These are phyloP conservation scores for Albophoma yamanashiensis DNA, from an alignment of 2,329 filamentous ascomycete genomes.

Conservation along the genomic window DNA sequence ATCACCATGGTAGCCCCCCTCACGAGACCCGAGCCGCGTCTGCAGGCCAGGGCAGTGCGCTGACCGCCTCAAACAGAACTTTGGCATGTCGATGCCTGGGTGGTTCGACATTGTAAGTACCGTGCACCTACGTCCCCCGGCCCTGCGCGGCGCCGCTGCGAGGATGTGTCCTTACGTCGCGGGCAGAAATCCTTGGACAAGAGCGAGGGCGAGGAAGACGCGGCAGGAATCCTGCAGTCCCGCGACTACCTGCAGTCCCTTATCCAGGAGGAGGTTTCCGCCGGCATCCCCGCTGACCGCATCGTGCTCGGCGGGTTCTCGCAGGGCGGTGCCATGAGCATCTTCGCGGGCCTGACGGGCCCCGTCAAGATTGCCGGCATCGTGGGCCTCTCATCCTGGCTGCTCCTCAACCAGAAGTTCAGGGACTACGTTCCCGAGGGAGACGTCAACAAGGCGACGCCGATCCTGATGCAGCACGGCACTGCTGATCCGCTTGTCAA, in stretches of 20 bases:
- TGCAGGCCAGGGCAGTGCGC: not conserved
- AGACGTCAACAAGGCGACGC: slow-evolving; percentile 54
- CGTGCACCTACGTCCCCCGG: not conserved
- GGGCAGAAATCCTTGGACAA: slow-evolving; percentile 20
- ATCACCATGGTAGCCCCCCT: slow-evolving; percentile 51
- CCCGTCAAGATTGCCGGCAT: slow-evolving; percentile 68
- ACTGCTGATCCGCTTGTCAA: slow-evolving; percentile 63
- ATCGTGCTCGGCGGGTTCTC: slow-evolving; percentile 79
- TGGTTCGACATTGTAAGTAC: slow-evolving; percentile 69
- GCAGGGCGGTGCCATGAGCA: slow-evolving; percentile 74
- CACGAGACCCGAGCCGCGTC: not conserved
- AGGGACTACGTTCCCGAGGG: slow-evolving; percentile 22
- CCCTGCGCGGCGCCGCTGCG: not conserved
- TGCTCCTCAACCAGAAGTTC: slow-evolving; percentile 49
- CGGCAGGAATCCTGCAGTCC: slow-evolving; percentile 48
- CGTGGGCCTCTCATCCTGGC: slow-evolving; percentile 71
- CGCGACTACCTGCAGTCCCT: slow-evolving; percentile 65
- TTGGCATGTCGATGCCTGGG: slow-evolving; percentile 71
- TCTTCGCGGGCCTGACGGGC: slow-evolving; percentile 67
- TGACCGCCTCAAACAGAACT: slow-evolving; percentile 40
- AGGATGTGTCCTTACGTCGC: not conserved
- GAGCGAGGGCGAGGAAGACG: slow-evolving; percentile 42
- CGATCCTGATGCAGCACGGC: slow-evolving; percentile 87
- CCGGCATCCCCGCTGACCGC: slow-evolving; percentile 67
- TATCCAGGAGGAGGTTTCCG: slow-evolving; percentile 67